Percentiles rank a stretch among this genome's conserved stretches.
Conservation (phyloP, 176 grass and related monocot genomes). For the Guadua angustifolia region DNA sequence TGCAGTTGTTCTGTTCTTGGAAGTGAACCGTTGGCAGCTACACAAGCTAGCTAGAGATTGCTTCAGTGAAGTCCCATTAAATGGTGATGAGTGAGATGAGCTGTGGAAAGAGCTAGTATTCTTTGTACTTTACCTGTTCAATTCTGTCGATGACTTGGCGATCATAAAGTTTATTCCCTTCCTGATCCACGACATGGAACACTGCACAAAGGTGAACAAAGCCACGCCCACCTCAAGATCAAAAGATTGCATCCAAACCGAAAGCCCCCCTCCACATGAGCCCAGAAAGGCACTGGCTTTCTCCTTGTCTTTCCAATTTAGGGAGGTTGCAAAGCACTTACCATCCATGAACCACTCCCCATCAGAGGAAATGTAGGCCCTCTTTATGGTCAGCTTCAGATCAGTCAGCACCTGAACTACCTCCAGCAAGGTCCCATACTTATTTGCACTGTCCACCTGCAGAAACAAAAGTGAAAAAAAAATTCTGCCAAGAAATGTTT, state of each 20-base stretch:
- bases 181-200: constrained; percentile 95
- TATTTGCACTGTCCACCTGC: constrained; percentile 97
- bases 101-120: not conserved
- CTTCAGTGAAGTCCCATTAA: not conserved
- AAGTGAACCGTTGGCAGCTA: not conserved
- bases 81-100: not conserved
- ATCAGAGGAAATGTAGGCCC: constrained; percentile 97
- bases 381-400: constrained; percentile 85
- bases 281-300: constrained; percentile 27
- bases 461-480: not conserved
- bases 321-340: constrained; percentile 48
- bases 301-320: constrained; percentile 50
- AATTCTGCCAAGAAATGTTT: not conserved
- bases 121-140: constrained; percentile 59
- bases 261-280: constrained; percentile 8
- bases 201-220: constrained; percentile 54
- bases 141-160: constrained; percentile 76
- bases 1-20: constrained; percentile 34
- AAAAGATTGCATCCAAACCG: constrained; percentile 38
- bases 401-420: constrained; percentile 95
- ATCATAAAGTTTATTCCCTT: constrained; percentile 83
- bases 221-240: constrained; percentile 9
- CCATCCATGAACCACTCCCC: constrained; percentile 99
- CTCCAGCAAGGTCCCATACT: constrained; percentile 89
- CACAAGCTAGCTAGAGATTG: not conserved